Base-by-base conservation (phyloP, 1,284 basidiomycete genomes). In the Spongispora temasekensis region DNA sequence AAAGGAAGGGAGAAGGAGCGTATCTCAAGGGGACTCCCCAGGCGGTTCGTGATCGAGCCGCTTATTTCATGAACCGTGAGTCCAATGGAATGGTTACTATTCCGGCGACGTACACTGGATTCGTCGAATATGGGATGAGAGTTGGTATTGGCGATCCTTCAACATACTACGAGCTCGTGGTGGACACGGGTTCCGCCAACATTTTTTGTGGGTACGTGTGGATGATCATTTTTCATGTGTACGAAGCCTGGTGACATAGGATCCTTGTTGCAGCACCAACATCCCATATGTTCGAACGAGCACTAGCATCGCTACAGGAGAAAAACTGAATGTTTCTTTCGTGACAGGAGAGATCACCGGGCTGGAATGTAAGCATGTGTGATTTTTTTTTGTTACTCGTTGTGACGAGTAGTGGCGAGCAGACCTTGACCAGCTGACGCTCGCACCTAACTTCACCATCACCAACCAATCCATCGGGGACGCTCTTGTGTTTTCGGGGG, bases 181-280 rank as follows among this genome's bases (percentile, higher is more conserved):
- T 73, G 1, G 74, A 75, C 50, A 75, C 75, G 1, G 73, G 73
- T 2, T 76, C 72, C 13, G 68, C 72, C 53, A 76, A 74, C 56
- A 76, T 67, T 1, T 74, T 67, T 46, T 67, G 70, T 35, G 75
- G 72, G 73, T 71, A 35, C 53, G 71, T 59, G 4, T 21, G n/a
- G 1, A n/a, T 27, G 31, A 8, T 61, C 2, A 23, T 28, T 50
- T 19, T n/a, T n/a, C n/a, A n/a, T 19, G 28, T n/a, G 27, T 32
- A n/a, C n/a, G n/a, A n/a, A n/a, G n/a, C n/a, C 9, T 12, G 28
- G n/a, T 23, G 9, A 9, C 19, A 21, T 32, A 35, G 4, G 1
- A 56, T 51, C 40, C 1, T 44, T 19, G 31, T 53, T 48, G 23
- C 40, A 72, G 71, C 5, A 58, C 56, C 25, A 62, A 61, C 10